These are phyloP conservation scores for Globisporangium irregulare DNA, from an alignment of 352 stramenopile genomes.

Conservation along the genomic window DNA sequence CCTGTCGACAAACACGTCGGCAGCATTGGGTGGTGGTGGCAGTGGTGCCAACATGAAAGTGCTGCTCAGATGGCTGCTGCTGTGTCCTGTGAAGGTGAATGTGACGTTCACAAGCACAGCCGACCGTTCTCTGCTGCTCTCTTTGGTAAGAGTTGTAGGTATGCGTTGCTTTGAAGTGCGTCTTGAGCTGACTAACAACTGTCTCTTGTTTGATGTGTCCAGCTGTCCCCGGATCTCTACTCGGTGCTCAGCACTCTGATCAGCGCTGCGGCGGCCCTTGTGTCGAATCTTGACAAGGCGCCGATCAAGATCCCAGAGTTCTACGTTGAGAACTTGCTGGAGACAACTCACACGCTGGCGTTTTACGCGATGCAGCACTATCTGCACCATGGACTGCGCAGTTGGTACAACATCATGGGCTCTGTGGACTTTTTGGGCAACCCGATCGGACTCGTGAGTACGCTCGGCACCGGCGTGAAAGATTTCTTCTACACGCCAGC, in stretches of 20 bases:
- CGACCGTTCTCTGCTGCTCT: slow-evolving; percentile 78
- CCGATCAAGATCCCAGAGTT: slow-evolving; percentile 89
- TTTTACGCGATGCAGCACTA: slow-evolving; percentile 90
- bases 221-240: slow-evolving; percentile 81
- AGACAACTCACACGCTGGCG: slow-evolving; percentile 79
- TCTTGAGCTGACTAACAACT: slow-evolving; percentile 10
- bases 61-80: slow-evolving; percentile 69
- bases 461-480: slow-evolving; percentile 86
- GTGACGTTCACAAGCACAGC: slow-evolving; percentile 86
- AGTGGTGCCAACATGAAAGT: slow-evolving; percentile 68
- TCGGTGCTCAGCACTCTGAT: slow-evolving; percentile 77
- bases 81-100: slow-evolving; percentile 85
- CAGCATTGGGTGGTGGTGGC: slow-evolving; percentile 25
- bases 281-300: slow-evolving; percentile 85
- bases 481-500: slow-evolving; percentile 95
- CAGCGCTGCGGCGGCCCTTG: slow-evolving; percentile 69
- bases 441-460: slow-evolving; percentile 88
- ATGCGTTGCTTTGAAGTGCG: neutral
- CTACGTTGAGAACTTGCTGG: slow-evolving; percentile 86
- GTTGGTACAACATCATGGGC: slow-evolving; percentile 87
- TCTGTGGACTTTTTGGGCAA: slow-evolving; percentile 90
- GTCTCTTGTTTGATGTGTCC: neutral
- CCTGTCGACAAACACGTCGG: slow-evolving; percentile 28
- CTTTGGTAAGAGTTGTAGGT: slow-evolving; percentile 37
- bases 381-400: slow-evolving; percentile 74